Conservation (phyloP, 2,329 filamentous ascomycete genomes). For the Fusarium abutilonis region DNA sequence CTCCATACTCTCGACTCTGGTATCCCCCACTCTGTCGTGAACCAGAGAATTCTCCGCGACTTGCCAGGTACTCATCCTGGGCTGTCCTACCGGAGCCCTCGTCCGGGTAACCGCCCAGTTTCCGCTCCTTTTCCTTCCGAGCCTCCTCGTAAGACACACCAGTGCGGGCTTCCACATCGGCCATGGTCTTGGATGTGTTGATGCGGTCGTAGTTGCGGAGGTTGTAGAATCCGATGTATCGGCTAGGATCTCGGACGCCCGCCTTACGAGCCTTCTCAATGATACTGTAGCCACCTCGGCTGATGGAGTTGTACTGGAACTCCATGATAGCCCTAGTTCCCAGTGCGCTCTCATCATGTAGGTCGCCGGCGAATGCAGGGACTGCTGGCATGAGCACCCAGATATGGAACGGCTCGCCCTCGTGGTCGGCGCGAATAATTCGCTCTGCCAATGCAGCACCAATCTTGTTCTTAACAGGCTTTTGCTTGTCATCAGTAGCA, state of each 20-base stretch:
- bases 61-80: constrained; percentile 18
- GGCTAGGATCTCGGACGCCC: constrained; percentile 72
- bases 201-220: constrained; percentile 85
- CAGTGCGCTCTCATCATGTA: constrained; percentile 75
- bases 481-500: constrained; percentile 74
- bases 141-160: constrained; percentile 76
- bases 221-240: constrained; percentile 87
- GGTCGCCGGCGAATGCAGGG: constrained; percentile 83
- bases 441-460: constrained; percentile 82
- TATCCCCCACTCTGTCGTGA: constrained; percentile 14
- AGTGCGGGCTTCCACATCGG: constrained; percentile 66
- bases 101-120: constrained; percentile 58
- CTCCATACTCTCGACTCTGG: constrained; percentile 14
- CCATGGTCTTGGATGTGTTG: constrained; percentile 73
- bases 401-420: constrained; percentile 74
- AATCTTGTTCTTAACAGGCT: constrained; percentile 79
- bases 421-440: constrained; percentile 74
- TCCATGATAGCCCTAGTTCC: constrained; percentile 89
- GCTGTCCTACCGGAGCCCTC: constrained; percentile 40
- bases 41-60: constrained; percentile 18
- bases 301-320: constrained; percentile 84
- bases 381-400: constrained; percentile 83
- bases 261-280: constrained; percentile 75
- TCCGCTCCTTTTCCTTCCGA: constrained; percentile 69
- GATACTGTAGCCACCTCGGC: constrained; percentile 79